Conservation (phyloP, 2,329 filamentous ascomycete genomes). For the Cladosporium sp. region DNA sequence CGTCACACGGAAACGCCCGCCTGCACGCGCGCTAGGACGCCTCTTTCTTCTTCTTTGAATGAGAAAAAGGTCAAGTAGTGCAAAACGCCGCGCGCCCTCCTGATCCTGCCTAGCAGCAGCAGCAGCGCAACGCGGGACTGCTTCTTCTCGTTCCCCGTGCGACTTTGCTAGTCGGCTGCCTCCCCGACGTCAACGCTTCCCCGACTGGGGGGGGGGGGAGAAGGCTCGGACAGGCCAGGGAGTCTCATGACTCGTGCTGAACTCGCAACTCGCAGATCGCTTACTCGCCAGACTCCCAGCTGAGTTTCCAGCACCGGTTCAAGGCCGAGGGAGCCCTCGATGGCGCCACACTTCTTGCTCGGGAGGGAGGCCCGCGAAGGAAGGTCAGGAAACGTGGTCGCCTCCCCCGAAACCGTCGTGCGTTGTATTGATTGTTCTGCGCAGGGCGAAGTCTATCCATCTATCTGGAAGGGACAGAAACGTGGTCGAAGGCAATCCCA, state of each 20-base stretch:
- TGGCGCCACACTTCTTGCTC: constrained; percentile 12
- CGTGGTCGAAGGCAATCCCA: constrained; percentile 2
- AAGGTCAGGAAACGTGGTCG: constrained; percentile 13
- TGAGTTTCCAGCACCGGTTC: not conserved
- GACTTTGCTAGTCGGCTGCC: not conserved
- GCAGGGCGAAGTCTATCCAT: constrained; percentile 11
- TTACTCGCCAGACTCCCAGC: not conserved
- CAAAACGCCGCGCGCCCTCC: not conserved
- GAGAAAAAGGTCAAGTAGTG: no score
- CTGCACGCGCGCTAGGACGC: constrained; percentile 2
- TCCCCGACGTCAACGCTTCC: constrained; percentile 8
- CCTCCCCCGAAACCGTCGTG: constrained; percentile 10
- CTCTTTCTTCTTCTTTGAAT: not conserved
- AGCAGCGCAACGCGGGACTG: no score
- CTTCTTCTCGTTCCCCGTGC: not conserved
- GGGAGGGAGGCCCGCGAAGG: constrained; percentile 1
- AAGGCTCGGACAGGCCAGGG: not conserved
- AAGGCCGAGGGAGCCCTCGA: constrained; percentile 5
- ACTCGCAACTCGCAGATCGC: not conserved
- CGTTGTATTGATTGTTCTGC: constrained; percentile 2
- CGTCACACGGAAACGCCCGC: constrained; percentile 12
- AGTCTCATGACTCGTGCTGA: not conserved
- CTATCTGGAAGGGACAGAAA: not conserved
- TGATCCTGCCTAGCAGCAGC: not conserved
- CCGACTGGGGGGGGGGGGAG: not conserved